phyloP scores from a whole-genome alignment of 2,329 filamentous ascomycete genomes.

The Trichoderma sp. region DNA sequence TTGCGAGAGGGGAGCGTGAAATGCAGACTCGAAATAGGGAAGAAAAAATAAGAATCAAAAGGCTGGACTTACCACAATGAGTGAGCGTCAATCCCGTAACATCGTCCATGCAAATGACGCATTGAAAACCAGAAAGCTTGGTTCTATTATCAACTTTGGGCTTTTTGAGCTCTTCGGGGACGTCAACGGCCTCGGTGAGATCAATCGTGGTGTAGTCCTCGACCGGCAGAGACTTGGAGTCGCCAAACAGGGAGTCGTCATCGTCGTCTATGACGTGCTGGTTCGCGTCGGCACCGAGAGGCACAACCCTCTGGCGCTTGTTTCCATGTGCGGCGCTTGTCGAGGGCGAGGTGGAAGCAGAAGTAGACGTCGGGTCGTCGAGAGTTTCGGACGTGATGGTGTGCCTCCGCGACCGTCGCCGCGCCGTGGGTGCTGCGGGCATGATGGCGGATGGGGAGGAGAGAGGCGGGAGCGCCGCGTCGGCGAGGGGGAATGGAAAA shows the following conservation, averaged over 20 bases:
- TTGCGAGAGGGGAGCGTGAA: neutral
- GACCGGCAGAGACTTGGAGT: conserved; percentile 31
- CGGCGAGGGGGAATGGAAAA: conserved; percentile 31
- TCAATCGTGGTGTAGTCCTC: conserved; percentile 41
- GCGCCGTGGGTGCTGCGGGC: conserved; percentile 31
- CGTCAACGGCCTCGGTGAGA: conserved; percentile 47
- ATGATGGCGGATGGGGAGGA: conserved; percentile 38
- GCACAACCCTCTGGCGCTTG: conserved; percentile 38
- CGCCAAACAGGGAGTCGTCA: conserved; percentile 38
- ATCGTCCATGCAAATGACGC: conserved; percentile 70
- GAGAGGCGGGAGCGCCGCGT: conserved; percentile 36
- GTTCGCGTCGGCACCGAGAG: neutral
- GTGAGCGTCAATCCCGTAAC: conserved; percentile 63
- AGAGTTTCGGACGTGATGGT: neutral
- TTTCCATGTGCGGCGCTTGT: conserved; percentile 13
- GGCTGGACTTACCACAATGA: conserved; percentile 64
- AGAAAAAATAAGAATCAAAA: neutral
- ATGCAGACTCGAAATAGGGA: neutral
- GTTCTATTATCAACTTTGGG: conserved; percentile 53
- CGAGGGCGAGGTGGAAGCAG: neutral
- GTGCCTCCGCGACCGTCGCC: conserved; percentile 10
- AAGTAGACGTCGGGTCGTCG: neutral
- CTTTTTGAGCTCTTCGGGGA: conserved; percentile 50
- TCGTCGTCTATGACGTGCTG: conserved; percentile 27
- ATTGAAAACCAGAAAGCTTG: conserved; percentile 63